phyloP scores from a whole-genome alignment of 345 rosid species.

The Lepidium africanum region DNA sequence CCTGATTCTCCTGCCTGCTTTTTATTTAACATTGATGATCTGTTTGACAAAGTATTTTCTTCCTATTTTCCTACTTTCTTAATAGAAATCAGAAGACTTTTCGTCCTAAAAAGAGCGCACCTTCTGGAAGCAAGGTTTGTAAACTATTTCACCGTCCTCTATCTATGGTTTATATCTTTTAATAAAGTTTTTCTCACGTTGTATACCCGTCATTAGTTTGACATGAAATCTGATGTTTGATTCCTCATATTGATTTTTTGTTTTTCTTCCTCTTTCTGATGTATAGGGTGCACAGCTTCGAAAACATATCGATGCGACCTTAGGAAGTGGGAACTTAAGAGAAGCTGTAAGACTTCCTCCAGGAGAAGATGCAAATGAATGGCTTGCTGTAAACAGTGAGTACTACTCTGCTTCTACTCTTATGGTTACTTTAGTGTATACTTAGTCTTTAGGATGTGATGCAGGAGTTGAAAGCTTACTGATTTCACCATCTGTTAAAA shows the following conservation, averaged over 20 bases:
- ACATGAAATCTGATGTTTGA: neutral
- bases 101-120: slow-evolving; percentile 97
- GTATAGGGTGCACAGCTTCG: slow-evolving; percentile 96
- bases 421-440: neutral
- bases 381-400: slow-evolving; percentile 98
- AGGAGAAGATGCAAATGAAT: slow-evolving; percentile 95
- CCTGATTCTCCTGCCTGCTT: neutral
- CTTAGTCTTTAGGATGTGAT: neutral
- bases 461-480: neutral
- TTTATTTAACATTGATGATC: neutral
- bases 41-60: neutral
- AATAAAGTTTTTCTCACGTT: neutral
- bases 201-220: neutral
- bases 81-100: slow-evolving; percentile 94
- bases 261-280: slow-evolving; percentile 2
- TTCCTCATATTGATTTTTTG: neutral
- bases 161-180: neutral
- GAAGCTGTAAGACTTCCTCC: slow-evolving; percentile 99
- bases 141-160: neutral
- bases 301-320: slow-evolving; percentile 93
- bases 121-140: slow-evolving; percentile 97
- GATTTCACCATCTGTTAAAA: neutral
- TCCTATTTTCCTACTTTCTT: neutral
- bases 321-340: slow-evolving; percentile 96
- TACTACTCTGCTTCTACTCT: slow-evolving; percentile 14